These are phyloP conservation scores for Talaromyces sp. DNA, from an alignment of 2,329 filamentous ascomycete species.

Conservation along the genomic window DNA sequence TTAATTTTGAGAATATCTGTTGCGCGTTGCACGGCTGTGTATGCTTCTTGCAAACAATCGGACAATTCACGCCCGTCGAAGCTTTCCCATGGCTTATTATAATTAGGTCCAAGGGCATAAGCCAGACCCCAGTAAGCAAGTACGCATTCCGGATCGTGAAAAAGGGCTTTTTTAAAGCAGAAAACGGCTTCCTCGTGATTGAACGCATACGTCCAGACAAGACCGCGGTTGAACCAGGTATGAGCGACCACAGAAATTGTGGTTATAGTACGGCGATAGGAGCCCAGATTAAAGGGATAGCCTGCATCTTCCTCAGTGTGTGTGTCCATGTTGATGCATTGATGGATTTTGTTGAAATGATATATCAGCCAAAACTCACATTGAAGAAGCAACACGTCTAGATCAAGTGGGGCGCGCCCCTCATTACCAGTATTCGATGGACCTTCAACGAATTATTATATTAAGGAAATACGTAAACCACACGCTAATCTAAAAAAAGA, in stretches of 20 bases:
- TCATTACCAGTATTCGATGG: neutral
- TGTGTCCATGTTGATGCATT: neutral
- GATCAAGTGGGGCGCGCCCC: neutral
- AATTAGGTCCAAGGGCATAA: constrained; percentile 46
- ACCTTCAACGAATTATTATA: neutral
- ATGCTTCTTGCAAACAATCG: constrained; percentile 41
- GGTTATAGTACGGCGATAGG: constrained; percentile 50
- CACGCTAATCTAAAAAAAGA: neutral
- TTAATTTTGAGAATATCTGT: constrained; percentile 24
- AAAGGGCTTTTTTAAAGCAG: constrained; percentile 42
- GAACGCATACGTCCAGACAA: constrained; percentile 71
- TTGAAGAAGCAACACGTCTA: neutral
- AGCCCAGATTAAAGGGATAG: constrained; percentile 52
- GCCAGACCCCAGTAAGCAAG: constrained; percentile 48
- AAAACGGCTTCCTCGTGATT: constrained; percentile 65
- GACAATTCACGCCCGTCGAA: constrained; percentile 41
- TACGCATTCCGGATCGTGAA: constrained; percentile 36
- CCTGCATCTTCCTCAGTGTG: neutral
- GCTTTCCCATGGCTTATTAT: constrained; percentile 48
- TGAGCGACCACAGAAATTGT: constrained; percentile 50
- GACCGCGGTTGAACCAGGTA: constrained; percentile 64
- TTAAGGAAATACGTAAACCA: neutral
- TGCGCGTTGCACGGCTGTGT: constrained; percentile 48
- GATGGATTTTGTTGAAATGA: too few species aligned
- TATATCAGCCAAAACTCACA: neutral